Percentiles rank a stretch among this genome's conserved stretches.
Conservation (phyloP, 805 yeast genomes). For the Kodamaea laetipori region DNA sequence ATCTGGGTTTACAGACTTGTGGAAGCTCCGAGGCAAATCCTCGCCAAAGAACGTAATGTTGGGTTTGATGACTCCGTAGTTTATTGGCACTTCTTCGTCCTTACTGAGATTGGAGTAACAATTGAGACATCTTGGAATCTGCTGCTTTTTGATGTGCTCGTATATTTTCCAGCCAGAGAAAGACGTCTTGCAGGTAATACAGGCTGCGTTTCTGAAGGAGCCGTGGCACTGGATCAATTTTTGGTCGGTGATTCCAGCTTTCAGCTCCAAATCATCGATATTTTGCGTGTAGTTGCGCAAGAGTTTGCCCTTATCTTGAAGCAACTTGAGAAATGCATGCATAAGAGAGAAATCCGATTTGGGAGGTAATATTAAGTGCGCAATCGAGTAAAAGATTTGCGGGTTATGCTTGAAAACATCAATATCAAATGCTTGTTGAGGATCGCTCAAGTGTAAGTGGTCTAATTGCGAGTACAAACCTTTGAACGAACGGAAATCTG, state of each 20-base stretch:
- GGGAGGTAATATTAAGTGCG: conserved; percentile 77
- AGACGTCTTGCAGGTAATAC: conserved; percentile 72
- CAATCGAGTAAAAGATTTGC: conserved; percentile 78
- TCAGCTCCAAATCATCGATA: conserved; percentile 48
- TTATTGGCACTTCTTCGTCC: conserved; percentile 28
- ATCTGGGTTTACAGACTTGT: conserved; percentile 47
- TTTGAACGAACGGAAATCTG: conserved; percentile 87
- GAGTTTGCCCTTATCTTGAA: conserved; percentile 40
- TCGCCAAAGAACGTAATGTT: conserved; percentile 87
- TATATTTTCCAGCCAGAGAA: conserved; percentile 48
- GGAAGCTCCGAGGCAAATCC: conserved; percentile 52
- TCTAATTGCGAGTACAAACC: conserved; percentile 77
- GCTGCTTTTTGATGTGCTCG: conserved; percentile 49
- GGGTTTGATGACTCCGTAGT: conserved; percentile 70
- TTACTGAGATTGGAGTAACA: conserved; percentile 29
- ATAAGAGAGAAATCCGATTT: conserved; percentile 36
- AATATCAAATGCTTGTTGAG: conserved; percentile 86
- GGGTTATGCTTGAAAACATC: conserved; percentile 76
- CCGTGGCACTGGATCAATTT: conserved; percentile 82
- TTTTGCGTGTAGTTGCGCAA: conserved; percentile 48
- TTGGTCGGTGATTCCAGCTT: conserved; percentile 55
- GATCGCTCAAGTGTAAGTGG: conserved; percentile 74
- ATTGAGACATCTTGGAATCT: conserved; percentile 56
- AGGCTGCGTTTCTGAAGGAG: conserved; percentile 67
- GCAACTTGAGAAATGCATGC: conserved; percentile 39